These are phyloP conservation scores for Saturnispora mendoncae DNA, from an alignment of 805 yeast species.

Conservation along the genomic window DNA sequence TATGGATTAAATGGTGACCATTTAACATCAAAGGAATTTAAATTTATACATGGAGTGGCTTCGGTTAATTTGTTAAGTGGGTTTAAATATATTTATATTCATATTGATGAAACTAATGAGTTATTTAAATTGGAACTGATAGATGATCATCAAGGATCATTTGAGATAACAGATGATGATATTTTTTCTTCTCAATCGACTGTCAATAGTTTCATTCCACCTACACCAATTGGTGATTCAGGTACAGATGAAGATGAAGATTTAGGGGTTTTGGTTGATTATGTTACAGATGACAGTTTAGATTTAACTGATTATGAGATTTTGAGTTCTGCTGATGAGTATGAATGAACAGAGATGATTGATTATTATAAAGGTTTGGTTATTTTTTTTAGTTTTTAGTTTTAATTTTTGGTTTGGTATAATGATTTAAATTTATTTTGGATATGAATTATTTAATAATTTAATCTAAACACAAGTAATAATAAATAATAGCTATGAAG, in stretches of 20 bases:
- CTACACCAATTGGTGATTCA: neutral
- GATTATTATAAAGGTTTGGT: neutral
- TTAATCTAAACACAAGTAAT: conserved; percentile 5
- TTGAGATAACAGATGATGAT: neutral
- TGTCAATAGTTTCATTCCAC: neutral
- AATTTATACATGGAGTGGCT: neutral
- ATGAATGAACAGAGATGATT: neutral
- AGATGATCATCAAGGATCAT: conserved; percentile 4
- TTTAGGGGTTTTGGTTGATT: conserved; percentile 3
- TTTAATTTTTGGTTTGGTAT: too few relatives aligned
- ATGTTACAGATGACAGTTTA: neutral
- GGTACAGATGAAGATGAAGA: conserved; percentile 2
- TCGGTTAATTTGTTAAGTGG: neutral
- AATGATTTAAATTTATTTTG: neutral
- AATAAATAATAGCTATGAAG: neutral
- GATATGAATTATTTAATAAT: neutral
- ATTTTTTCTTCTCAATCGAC: neutral
- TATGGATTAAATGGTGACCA: neutral
- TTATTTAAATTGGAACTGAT: conserved; percentile 4
- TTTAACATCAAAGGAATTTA: neutral
- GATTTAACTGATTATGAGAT: conserved; percentile 9
- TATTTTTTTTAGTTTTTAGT: conserved; percentile 1
- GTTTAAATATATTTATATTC: conserved; percentile 1
- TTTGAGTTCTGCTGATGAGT: conserved; percentile 4
- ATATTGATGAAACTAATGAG: neutral